Evolutionary conservation across 345 rosid genomes (phyloP).

Genomic region (Brassica juncea): DNA sequence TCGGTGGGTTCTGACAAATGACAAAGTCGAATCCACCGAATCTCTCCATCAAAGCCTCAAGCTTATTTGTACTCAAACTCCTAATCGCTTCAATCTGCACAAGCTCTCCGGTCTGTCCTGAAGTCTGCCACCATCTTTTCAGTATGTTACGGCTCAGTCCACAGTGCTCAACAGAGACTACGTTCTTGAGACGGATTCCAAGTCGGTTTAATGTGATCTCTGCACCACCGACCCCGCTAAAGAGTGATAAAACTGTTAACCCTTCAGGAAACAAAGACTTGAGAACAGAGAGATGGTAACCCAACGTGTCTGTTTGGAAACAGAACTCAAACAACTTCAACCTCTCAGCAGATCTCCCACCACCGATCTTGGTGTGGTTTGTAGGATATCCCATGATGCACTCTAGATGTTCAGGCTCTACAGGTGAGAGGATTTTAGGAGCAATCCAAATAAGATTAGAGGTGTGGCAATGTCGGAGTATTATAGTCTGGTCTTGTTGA

Average conservation of each 20-base stretch:
- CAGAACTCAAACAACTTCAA: conserved; percentile 55
- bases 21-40: conserved; percentile 72
- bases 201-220: conserved; percentile 68
- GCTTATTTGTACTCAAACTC: conserved; percentile 58
- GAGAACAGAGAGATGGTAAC: conserved; percentile 80
- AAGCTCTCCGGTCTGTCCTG: conserved; percentile 75
- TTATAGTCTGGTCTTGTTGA: conserved; percentile 55
- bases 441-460: conserved; percentile 82
- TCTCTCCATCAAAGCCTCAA: conserved; percentile 49
- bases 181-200: conserved; percentile 66
- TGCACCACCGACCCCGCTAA: conserved; percentile 81
- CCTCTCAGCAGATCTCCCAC: conserved; percentile 49
- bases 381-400: conserved; percentile 74
- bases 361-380: conserved; percentile 58
- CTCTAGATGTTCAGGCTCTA: conserved; percentile 69
- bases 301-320: conserved; percentile 84
- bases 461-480: conserved; percentile 58
- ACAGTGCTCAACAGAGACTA: conserved; percentile 66
- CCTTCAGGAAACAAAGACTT: conserved; percentile 70
- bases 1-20: conserved; percentile 70
- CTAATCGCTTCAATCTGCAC: conserved; percentile 66
- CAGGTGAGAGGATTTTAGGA: conserved; percentile 50
- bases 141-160: conserved; percentile 61
- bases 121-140: conserved; percentile 71
- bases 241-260: conserved; percentile 69